phyloP scores from a whole-genome alignment of 1,284 basidiomycete genomes.

The Microbotryomycetes sp. region DNA sequence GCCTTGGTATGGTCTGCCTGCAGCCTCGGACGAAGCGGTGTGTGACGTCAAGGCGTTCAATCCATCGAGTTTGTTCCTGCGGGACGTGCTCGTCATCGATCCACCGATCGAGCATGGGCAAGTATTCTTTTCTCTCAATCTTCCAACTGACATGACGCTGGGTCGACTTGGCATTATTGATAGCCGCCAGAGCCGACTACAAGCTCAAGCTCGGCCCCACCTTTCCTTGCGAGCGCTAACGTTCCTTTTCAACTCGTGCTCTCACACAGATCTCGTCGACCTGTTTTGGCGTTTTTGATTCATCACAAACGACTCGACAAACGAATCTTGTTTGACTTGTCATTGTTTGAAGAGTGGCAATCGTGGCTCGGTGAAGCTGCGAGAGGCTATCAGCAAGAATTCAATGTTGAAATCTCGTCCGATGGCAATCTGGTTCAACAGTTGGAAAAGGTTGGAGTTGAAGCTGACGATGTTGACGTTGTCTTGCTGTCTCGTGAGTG shows the following conservation, averaged over 20 bases:
- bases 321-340: constrained; percentile 14
- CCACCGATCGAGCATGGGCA: not conserved
- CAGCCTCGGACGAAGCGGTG: not conserved
- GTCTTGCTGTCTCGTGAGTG: constrained; percentile 17
- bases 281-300: constrained; percentile 5
- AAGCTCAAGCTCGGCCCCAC: too few species aligned
- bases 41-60: not conserved
- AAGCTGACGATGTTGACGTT: constrained; percentile 1
- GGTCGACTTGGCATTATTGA: too few species aligned
- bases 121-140: not conserved
- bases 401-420: not conserved
- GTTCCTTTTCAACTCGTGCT: too few species aligned
- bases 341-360: not conserved
- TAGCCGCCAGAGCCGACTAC: too few species aligned
- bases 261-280: not conserved
- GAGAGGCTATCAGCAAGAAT: not conserved
- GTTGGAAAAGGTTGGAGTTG: not conserved
- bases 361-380: not conserved
- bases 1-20: not conserved
- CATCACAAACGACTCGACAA: constrained; percentile 1
- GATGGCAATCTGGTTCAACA: constrained; percentile 6
- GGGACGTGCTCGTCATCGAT: not conserved
- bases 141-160: not conserved
- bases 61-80: not conserved
- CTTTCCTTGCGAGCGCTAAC: too few species aligned